These are phyloP conservation scores for Xylariaceae sp. DNA, from an alignment of 2,329 filamentous ascomycete genomes.

Conservation along the genomic window DNA sequence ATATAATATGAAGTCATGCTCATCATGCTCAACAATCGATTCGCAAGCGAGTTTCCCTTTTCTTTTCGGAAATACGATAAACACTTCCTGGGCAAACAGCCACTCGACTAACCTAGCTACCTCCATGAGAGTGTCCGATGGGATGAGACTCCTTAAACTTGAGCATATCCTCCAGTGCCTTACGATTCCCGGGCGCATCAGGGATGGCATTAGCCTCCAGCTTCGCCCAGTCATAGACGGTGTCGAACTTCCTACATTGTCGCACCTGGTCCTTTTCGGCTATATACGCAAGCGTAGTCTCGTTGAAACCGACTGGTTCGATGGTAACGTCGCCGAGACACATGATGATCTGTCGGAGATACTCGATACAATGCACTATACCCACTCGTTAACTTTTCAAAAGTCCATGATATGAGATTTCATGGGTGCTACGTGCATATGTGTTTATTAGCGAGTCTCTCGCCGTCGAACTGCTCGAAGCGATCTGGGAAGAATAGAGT, in stretches of 20 bases:
- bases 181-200: background rate
- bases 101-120: background rate
- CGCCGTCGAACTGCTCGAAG: background rate
- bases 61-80: background rate
- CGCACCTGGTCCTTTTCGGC: background rate
- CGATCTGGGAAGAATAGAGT: background rate
- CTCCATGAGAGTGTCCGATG: background rate
- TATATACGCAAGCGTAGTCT: background rate
- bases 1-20: too few relatives aligned
- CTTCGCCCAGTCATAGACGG: background rate
- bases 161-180: background rate
- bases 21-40: background rate
- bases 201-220: background rate
- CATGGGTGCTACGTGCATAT: background rate
- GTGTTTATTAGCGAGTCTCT: background rate
- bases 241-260: background rate
- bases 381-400: background rate
- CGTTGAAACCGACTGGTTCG: background rate
- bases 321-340: background rate
- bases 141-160: background rate
- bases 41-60: background rate
- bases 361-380: background rate
- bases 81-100: background rate
- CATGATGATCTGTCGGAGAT: background rate
- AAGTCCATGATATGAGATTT: background rate